Conservation (phyloP, 306 rosid species). For the Vigna hirtella region DNA sequence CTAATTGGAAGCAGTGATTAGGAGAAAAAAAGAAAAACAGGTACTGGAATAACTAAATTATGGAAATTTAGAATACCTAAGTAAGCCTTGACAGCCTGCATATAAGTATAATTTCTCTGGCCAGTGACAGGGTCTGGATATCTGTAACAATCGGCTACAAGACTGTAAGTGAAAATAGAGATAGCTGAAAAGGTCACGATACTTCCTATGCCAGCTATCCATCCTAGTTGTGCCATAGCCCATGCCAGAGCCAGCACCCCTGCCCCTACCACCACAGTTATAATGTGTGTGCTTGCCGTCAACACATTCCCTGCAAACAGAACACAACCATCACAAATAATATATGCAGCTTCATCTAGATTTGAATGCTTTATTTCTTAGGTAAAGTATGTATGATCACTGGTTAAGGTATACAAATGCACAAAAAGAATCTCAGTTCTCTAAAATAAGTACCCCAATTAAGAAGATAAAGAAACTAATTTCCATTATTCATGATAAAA, state of each 20-base stretch:
- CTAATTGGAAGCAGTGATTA: background rate
- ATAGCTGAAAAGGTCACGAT: constrained; percentile 46
- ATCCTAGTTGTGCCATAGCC: constrained; percentile 59
- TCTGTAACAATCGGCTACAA: constrained; percentile 60
- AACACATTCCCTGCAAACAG: constrained; percentile 46
- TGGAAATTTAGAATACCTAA: constrained; percentile 39
- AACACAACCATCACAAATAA: background rate
- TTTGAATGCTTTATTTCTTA: background rate
- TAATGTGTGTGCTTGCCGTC: constrained; percentile 54
- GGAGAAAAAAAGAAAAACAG: background rate
- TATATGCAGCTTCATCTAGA: background rate
- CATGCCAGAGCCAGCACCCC: constrained; percentile 58
- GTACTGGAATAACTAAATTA: background rate
- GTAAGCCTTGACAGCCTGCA: constrained; percentile 54
- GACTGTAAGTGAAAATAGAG: constrained; percentile 50
- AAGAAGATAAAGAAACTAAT: background rate
- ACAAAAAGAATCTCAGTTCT: background rate
- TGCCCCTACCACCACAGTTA: constrained; percentile 57
- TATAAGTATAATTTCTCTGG: constrained; percentile 57
- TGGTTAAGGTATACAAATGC: background rate
- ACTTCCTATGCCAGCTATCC: constrained; percentile 49
- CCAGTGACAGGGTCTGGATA: constrained; percentile 54
- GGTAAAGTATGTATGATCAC: background rate
- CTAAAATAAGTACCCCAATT: background rate
- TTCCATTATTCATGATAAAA: background rate